Evolutionary conservation across 345 rosid genomes (phyloP), one percentile per base, ranked within the genome.

Genomic region (Melastoma malabathricum): DNA sequence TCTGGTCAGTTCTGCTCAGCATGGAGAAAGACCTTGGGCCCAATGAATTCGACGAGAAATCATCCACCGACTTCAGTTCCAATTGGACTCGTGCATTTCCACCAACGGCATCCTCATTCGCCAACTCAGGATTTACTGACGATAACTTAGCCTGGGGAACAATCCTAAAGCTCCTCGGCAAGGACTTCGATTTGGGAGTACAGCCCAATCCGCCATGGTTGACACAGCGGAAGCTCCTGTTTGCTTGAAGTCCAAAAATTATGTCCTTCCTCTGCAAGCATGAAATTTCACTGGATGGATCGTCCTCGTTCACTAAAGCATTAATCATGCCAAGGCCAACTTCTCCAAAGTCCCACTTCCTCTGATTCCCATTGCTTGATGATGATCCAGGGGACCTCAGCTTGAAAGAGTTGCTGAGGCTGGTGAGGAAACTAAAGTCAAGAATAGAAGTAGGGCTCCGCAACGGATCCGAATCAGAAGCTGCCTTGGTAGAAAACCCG

Each of bases 251-350:
- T 41, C 83, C 72, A 55, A 82, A 72, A 3, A 82, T 68, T 10
- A 79, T 53, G 64, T 65, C 63, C 49, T 67, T 79, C 51, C 69
- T 59, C 59, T 29, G 72, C 52, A 62, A 69, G 19, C 68, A 63
- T 47, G 52, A 14, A 47, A 58, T 60, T 65, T 69, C 66, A 49
- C 56, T 71, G 14, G 50, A 59, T 20, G 60, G 44, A 47, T 62
- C 55, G 25, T 46, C 43, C 52, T 56, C 78, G 18, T 59, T 58
- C 8, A 50, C 69, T 57, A 70, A 72, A 48, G 72, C 67, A 58
- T 71, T 74, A 51, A 82, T 48, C 51, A 82, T 60, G 52, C 81
- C 72, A 29, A 82, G 85, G 14, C 89, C 89, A 15, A 76, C 79
- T 70, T 76, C 67, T 57, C 70, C 56, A 58, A 52, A 59, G 61